These are phyloP conservation scores for Crithidia expoeki DNA, from an alignment of 208 protist genomes.

Conservation along the genomic window DNA sequence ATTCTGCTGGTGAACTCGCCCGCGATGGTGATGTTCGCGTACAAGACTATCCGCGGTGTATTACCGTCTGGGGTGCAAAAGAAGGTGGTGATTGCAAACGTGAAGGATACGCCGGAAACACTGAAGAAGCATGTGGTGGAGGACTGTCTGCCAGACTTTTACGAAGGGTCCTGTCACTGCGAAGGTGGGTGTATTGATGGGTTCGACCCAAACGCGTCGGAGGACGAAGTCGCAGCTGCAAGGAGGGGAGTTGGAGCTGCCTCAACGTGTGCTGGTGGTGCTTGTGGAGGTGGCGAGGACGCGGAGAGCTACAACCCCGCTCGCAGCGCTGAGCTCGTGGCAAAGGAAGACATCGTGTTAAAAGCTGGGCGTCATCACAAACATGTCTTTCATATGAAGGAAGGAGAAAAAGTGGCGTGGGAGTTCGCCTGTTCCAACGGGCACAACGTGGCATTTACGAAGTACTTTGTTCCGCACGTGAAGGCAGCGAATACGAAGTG, in stretches of 20 bases:
- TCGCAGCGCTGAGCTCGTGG: not conserved
- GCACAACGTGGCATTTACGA: constrained; percentile 38
- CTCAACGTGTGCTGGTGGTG: too few species aligned
- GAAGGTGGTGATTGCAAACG: constrained; percentile 51
- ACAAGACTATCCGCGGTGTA: constrained; percentile 54
- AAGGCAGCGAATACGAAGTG: not conserved
- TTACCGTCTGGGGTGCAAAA: constrained; percentile 35
- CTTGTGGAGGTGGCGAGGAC: too few species aligned
- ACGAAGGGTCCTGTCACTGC: constrained; percentile 60
- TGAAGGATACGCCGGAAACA: constrained; percentile 39
- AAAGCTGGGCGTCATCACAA: constrained; percentile 35
- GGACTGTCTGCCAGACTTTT: constrained; percentile 44
- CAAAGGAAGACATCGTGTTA: constrained; percentile 49
- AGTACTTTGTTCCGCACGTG: constrained; percentile 7
- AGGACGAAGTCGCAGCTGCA: not conserved
- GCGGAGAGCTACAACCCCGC: not conserved
- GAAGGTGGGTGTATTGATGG: constrained; percentile 40
- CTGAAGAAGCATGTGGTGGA: constrained; percentile 45
- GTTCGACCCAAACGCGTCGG: constrained; percentile 13
- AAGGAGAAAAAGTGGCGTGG: constrained; percentile 50
- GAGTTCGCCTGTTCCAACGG: constrained; percentile 43
- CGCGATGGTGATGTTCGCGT: constrained; percentile 59
- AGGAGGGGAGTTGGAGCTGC: not conserved
- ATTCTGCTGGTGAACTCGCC: constrained; percentile 65
- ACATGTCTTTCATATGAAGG: constrained; percentile 34